These are phyloP conservation scores for Starmerella bombi DNA, from an alignment of 805 yeast genomes.

Conservation along the genomic window DNA sequence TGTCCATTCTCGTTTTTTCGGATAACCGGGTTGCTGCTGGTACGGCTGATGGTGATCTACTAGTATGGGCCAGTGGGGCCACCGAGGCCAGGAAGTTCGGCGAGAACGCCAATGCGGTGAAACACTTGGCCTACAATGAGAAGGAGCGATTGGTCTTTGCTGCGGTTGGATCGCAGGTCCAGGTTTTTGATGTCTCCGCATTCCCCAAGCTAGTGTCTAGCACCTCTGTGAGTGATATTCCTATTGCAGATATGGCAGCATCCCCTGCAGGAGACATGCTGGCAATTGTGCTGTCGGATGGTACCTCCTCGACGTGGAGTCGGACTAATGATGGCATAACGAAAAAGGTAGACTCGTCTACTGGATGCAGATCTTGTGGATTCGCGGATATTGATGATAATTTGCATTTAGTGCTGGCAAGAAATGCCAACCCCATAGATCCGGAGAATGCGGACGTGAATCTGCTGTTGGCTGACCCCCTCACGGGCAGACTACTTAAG, in stretches of 20 bases:
- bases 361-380: conserved; percentile 6
- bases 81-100: conserved; percentile 1
- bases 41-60: conserved; percentile 16
- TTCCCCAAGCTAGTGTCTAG: conserved; percentile 2
- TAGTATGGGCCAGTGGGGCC: conserved; percentile 11
- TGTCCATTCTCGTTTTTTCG: conserved; percentile 6
- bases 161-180: conserved; percentile 11
- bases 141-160: conserved; percentile 11
- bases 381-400: conserved; percentile 11
- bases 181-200: conserved; percentile 2
- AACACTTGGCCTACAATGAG: conserved; percentile 3
- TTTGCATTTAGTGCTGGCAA: conserved; percentile 12
- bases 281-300: conserved; percentile 12
- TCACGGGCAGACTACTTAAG: conserved; percentile 16
- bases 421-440: conserved; percentile 5
- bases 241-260: conserved; percentile 5
- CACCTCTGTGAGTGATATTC: background rate
- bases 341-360: background rate
- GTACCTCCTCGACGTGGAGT: conserved; percentile 5
- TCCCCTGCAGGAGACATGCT: conserved; percentile 10
- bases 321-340: conserved; percentile 1
- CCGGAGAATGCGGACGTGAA: conserved; percentile 5
- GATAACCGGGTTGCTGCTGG: conserved; percentile 13
- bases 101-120: conserved; percentile 3
- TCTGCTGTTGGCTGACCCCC: conserved; percentile 16